Evolutionary conservation across 2,329 filamentous ascomycete genomes (phyloP).

Genomic region (Penicillium sp.): DNA sequence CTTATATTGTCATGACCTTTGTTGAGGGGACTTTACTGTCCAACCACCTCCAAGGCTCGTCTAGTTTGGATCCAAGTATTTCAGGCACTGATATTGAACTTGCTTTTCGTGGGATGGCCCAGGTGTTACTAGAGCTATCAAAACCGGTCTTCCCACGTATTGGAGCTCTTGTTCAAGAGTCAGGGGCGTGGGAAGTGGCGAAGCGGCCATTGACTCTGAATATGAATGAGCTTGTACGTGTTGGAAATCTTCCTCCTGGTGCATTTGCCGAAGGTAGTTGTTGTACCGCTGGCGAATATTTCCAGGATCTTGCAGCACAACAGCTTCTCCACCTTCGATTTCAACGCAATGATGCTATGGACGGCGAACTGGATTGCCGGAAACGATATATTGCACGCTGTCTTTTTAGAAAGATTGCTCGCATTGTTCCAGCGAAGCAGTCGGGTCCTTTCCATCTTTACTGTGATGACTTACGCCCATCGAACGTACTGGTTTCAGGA

Average conservation of each 20-base stretch:
- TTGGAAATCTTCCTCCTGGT: conserved; percentile 12
- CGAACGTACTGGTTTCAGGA: conserved; percentile 3
- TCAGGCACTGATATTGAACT: conserved; percentile 3
- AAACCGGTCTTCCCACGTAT: conserved; percentile 12
- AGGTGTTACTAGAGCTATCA: conserved; percentile 13
- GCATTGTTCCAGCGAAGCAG: background rate
- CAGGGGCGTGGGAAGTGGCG: background rate
- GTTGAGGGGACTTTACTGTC: conserved; percentile 10
- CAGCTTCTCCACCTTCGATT: conserved; percentile 15
- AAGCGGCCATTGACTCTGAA: conserved; percentile 18
- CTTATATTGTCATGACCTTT: conserved; percentile 7
- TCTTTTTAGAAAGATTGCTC: conserved; percentile 13
- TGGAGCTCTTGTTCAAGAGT: conserved; percentile 6
- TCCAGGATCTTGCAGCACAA: conserved; percentile 11
- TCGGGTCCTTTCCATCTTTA: conserved; percentile 18
- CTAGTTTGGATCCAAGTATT: no score
- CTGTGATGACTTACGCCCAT: conserved; percentile 11
- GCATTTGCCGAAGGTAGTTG: conserved; percentile 8
- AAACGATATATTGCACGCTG: conserved; percentile 15
- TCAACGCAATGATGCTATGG: conserved; percentile 17
- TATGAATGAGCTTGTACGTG: conserved; percentile 13
- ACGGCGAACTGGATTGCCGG: conserved; percentile 12
- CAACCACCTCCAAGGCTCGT: background rate
- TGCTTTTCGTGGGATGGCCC: conserved; percentile 15
- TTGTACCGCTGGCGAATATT: conserved; percentile 13